phyloP scores from a whole-genome alignment of 1,139 yeast species.

The Candida pseudoviswanathii region DNA sequence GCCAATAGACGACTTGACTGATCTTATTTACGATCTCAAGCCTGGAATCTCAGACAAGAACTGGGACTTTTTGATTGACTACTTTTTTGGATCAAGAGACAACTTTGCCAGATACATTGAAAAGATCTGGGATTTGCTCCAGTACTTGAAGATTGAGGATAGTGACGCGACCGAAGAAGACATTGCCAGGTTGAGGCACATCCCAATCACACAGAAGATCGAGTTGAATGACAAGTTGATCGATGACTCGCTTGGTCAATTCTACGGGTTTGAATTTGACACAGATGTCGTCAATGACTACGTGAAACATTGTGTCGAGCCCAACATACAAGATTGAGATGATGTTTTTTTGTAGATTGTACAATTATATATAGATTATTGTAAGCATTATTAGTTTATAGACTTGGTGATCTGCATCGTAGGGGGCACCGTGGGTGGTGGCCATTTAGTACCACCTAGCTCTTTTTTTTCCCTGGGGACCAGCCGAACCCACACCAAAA shows the following conservation, averaged over 20 bases:
- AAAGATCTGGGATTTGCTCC: conserved; percentile 31
- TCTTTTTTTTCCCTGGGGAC: no score
- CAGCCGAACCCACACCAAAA: background rate
- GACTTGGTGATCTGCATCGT: no score
- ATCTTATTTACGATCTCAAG: conserved; percentile 13
- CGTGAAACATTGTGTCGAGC: conserved; percentile 26
- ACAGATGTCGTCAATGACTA: conserved; percentile 27
- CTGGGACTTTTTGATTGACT: conserved; percentile 23
- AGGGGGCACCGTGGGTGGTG: no score
- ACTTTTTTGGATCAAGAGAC: conserved; percentile 34
- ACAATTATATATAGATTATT: no score
- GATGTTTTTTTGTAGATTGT: no score
- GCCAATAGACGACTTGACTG: conserved; percentile 11
- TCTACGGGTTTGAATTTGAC: conserved; percentile 28
- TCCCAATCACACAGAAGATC: conserved; percentile 22
- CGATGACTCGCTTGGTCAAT: conserved; percentile 18
- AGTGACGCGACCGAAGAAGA: conserved; percentile 6
- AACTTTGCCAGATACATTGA: conserved; percentile 28
- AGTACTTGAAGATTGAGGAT: conserved; percentile 19
- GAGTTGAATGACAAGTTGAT: conserved; percentile 26
- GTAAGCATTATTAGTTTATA: no score
- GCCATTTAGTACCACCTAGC: no score
- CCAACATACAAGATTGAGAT: conserved; percentile 15
- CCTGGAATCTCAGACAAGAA: conserved; percentile 11
- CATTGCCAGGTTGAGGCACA: background rate